Base-by-base conservation (phyloP, 441 rosid genomes). In the Macaranga tanarius region DNA sequence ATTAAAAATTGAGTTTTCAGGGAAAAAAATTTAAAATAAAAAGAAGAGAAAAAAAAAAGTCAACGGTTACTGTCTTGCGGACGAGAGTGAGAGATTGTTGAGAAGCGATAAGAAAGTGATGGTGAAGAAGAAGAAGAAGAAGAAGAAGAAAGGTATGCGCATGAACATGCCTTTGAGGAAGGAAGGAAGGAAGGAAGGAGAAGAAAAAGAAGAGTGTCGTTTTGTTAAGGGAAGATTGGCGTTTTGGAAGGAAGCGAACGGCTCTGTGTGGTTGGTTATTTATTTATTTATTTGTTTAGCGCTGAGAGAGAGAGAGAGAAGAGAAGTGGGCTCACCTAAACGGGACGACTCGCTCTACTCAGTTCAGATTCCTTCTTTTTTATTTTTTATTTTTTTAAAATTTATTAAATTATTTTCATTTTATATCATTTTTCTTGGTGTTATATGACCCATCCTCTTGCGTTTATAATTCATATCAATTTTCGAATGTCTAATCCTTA, bases 31-130 rank as follows among this genome's bases (percentile, higher is more conserved):
- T 38, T 38, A 31, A 8, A 42, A 12, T 9, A 60, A 67, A 66
- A 59, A 74, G 19, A 28, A 60, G 38, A 61, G 38, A 5, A 45
- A n/a, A 11, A 34, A 2, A 63, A 40, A 77, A 79, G 87, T 81
- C 83, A 84, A 84, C 83, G 83, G 17, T 22, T 31, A 34, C 38
- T 34, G 25, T 55, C n/a, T 44, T 16, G 17, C 12, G 70, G 65
- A 5, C 31, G 57, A 22, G 75, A 63, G 15, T 10, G 62, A 31
- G 57, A 42, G 54, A 48, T 11, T 25, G 63, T 11, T 25, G 63
- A 65, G 61, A 11, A 6, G 38, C 38, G 38, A 69, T 59, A 31
- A 67, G 52, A 2, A 62, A 23, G 62, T 34, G 38, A 34, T 34
- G 38, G 38, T 34, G 38, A 34, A 34, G 38, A 34, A 34, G 57